Base-by-base conservation (phyloP, 345 rosid species). In the Lumnitzera racemosa region DNA sequence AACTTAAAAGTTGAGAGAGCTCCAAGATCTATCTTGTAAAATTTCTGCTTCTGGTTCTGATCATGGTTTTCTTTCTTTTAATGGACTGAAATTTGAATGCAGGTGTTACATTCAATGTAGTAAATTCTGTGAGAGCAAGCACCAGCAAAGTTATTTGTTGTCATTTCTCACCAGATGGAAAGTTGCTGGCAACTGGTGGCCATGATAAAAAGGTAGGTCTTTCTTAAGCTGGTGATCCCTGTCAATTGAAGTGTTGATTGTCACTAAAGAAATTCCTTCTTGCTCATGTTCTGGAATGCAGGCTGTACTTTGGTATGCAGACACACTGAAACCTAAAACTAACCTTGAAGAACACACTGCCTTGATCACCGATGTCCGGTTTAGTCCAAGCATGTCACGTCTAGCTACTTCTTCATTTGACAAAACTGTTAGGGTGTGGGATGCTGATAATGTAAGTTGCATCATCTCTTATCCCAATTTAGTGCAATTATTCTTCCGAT, bases 381-480 rank as follows among this genome's bases (percentile, higher is more conserved):
- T 94, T 70, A 88, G 97, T 73, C 91, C 97, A 17, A 90, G 83
- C 86, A 78, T 75, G 80, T 64, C 95, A 47, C 92, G 91, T 16
- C 86, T 94, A 61, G 99, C 97, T 29, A 94, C 99, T 46, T 90
- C 99, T 49, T 94, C 99, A 13, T 94, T 83, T 56, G 99, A 94
- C 80, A 90, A 90, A 76, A 84, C 96, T 64, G 97, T 94, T 78
- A 77, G 90, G 71, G 97, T 94, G 64, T 94, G 99, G 99, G 99
- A 94, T 66, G 96, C 88, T 69, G 99, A 90, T 72, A 90, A 81
- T 73, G 99, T 94, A 51, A 78, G 84, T 76, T 6, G n/a, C 54
- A 49, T 57, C 23, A n/a, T 36, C 43, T 36, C 43, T 36, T 7
- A 9, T 36, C 11, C 43, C 11, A 36, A 36, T 36, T 36, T 36